phyloP scores from a whole-genome alignment of 441 rosid genomes.

The Erysimum cheiri region DNA sequence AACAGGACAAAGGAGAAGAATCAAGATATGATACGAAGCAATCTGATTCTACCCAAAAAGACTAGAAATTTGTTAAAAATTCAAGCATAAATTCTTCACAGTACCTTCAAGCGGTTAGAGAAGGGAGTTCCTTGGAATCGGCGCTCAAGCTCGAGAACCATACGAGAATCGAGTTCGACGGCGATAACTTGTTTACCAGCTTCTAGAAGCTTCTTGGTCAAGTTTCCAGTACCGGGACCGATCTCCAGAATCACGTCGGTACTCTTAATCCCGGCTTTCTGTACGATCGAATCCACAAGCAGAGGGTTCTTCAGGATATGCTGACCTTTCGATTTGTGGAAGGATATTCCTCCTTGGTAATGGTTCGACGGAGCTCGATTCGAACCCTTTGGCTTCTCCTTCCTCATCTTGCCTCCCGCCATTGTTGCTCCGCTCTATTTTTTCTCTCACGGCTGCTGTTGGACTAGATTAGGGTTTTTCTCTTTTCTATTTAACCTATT shows the following conservation, averaged over 20 bases:
- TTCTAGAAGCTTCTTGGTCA: conserved; percentile 89
- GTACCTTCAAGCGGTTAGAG: conserved; percentile 61
- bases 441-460: not conserved
- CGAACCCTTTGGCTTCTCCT: conserved; percentile 64
- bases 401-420: conserved; percentile 91
- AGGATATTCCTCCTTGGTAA: conserved; percentile 84
- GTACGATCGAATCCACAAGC: conserved; percentile 79
- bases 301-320: conserved; percentile 89
- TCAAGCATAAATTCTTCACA: no score
- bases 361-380: conserved; percentile 59
- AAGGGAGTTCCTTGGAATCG: conserved; percentile 84
- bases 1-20: not conserved
- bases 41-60: no score
- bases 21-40: not conserved
- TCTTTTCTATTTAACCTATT: not conserved
- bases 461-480: conserved; percentile 7
- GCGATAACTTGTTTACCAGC: conserved; percentile 86
- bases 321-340: conserved; percentile 92
- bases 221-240: conserved; percentile 92
- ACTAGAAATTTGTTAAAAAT: no score
- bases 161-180: conserved; percentile 83
- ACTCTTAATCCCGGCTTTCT: conserved; percentile 82
- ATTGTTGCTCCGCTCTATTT: conserved; percentile 36
- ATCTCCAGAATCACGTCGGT: conserved; percentile 90
- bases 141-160: conserved; percentile 93